Conservation (phyloP, 2,329 filamentous ascomycete species). For the Ilyonectria destructans region DNA sequence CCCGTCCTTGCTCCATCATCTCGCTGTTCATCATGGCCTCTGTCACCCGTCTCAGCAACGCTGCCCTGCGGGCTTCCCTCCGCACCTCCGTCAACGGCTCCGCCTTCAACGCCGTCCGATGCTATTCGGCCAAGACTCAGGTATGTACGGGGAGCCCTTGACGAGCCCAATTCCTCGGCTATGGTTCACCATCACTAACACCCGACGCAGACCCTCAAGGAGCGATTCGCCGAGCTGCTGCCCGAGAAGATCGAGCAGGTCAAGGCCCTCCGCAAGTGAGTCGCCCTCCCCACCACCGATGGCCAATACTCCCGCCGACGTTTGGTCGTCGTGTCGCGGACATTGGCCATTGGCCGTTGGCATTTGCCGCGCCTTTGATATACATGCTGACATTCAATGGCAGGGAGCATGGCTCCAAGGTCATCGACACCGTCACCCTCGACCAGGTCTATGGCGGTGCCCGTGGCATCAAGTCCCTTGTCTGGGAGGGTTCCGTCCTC, state of each 20-base stretch:
- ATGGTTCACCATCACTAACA: constrained; percentile 32
- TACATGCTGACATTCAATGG: constrained; percentile 40
- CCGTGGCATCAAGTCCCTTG: constrained; percentile 97
- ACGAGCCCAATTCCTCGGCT: constrained; percentile 24
- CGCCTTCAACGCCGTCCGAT: constrained; percentile 87
- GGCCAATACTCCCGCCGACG: constrained; percentile 29
- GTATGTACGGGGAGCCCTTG: constrained; percentile 64
- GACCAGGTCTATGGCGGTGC: constrained; percentile 99
- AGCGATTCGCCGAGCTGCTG: constrained; percentile 96
- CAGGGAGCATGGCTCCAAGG: constrained; percentile 95
- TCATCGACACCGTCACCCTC: constrained; percentile 97
- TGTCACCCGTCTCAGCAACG: constrained; percentile 84
- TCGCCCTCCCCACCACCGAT: constrained; percentile 45
- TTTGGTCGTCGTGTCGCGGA: constrained; percentile 21
- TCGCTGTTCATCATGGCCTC: constrained; percentile 79
- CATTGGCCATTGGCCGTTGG: constrained; percentile 24
- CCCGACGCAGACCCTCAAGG: constrained; percentile 86
- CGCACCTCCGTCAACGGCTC: constrained; percentile 78
- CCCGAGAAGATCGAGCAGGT: constrained; percentile 99
- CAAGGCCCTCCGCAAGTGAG: constrained; percentile 97
- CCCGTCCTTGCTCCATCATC: constrained; percentile 48
- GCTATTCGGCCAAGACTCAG: constrained; percentile 94
- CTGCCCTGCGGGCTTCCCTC: constrained; percentile 85
- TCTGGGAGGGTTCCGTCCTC: constrained; percentile 99
- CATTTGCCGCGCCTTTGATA: constrained; percentile 2